Base-by-base conservation (phyloP, 1,284 basidiomycete genomes). In the Apiotrichum montevideense region DNA sequence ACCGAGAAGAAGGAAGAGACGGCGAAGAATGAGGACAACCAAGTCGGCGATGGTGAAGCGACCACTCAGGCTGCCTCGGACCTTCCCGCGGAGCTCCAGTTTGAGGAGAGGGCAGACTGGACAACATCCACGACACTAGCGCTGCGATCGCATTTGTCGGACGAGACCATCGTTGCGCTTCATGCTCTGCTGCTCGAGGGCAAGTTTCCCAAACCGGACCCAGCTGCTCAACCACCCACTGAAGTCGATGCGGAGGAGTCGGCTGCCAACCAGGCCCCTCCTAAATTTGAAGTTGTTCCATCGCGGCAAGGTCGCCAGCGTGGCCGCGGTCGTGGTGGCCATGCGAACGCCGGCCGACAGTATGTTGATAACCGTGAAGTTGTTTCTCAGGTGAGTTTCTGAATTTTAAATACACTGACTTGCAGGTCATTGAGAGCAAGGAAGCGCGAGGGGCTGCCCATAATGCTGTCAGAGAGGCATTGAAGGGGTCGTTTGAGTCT, bases 381-480 rank as follows among this genome's bases (percentile, higher is more conserved):
- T 43, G 58, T 89, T 42, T 88, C 90, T 39, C 83, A 90, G 76
- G 90, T 91, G 67, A 59, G 75, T 39, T 13, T 65, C 10, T 46
- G 7, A 11, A 43, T 34, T 10, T 29, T 43, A n/a, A 40, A 54
- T 40, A 21, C 41, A 9, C 54, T 58, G 34, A 63, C 63, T 32
- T 21, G 55, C 73, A 95, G 87, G 85, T 88, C 8, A 90, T 98
- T 45, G 73, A 81, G 32, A 86, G 85, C 29, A 98, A 98, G 76
- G 82, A 84, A 34, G 84, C 83, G 8, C 84, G 95, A 34, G 90
- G 90, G 2, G 83, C 83, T 5, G 82, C 96, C 55, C 95, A 98
- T 73, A 82, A 88, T 72, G 77, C 81, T 10, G 79, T 98, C 42
- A 84, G 96, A 48, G 84, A 87, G 58, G 74, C 90, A 4, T 96